These are phyloP conservation scores for Ganoderma meredithae DNA, from an alignment of 1,284 basidiomycete species.

Conservation along the genomic window DNA sequence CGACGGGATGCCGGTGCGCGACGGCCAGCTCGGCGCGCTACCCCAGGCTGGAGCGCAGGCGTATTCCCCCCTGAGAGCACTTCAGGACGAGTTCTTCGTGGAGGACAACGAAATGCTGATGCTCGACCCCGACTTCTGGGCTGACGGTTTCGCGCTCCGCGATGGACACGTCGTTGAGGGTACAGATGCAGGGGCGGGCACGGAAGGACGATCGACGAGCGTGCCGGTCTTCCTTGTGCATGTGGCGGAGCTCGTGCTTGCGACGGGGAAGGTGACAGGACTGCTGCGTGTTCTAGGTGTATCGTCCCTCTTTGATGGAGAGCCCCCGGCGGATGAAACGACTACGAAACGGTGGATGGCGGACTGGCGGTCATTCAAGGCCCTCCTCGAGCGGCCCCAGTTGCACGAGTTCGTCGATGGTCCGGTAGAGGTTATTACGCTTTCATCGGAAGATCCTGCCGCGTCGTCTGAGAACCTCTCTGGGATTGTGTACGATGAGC, in stretches of 20 bases:
- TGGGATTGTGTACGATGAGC: slow-evolving; percentile 64
- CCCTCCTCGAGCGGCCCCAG: slow-evolving; percentile 19
- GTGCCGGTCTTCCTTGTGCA: slow-evolving; percentile 69
- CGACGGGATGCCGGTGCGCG: slow-evolving; percentile 71
- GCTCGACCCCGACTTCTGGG: slow-evolving; percentile 83
- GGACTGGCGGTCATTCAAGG: slow-evolving; percentile 41
- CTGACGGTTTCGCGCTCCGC: slow-evolving; percentile 70
- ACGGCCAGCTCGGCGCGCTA: slow-evolving; percentile 31
- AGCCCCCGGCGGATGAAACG: slow-evolving; percentile 9
- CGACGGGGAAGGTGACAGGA: slow-evolving; percentile 83
- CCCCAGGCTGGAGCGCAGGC: slow-evolving; percentile 9
- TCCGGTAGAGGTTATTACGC: slow-evolving; percentile 6
- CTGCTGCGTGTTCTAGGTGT: slow-evolving; percentile 61
- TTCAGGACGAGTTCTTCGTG: slow-evolving; percentile 85
- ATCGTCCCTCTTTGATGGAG: slow-evolving; percentile 31
- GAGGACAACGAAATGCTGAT: slow-evolving; percentile 71
- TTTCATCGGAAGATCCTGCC: slow-evolving; percentile 17
- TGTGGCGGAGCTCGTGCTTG: slow-evolving; percentile 64
- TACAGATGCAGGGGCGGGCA: slow-evolving; percentile 28
- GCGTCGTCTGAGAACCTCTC: slow-evolving; percentile 68
- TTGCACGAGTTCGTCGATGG: neutral
- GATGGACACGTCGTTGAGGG: slow-evolving; percentile 44
- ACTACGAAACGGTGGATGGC: slow-evolving; percentile 39
- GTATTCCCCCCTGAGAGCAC: slow-evolving; percentile 31
- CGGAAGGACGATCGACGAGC: slow-evolving; percentile 41